Base-by-base conservation (phyloP, 1,284 basidiomycete genomes). In the Ganoderma leucocontextum region DNA sequence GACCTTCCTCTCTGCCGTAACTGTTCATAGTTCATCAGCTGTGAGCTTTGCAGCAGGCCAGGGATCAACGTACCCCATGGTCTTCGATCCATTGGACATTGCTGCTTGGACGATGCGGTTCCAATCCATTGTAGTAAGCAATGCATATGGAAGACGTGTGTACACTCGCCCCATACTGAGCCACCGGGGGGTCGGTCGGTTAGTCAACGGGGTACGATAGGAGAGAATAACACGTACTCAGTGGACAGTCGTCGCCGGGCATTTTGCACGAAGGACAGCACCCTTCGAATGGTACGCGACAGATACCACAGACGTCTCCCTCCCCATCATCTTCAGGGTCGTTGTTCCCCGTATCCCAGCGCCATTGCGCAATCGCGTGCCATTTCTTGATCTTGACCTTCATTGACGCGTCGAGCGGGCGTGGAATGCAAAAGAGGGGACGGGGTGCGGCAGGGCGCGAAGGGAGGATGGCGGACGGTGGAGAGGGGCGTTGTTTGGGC, bases 121-220 rank as follows among this genome's bases (percentile, higher is more conserved):
- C 90, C 90, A 70, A 98, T 90, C 96, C 96, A 98, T 79, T 97
- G 97, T 73, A 97, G 85, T 15, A 98, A 82, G 81, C 96, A 98
- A 80, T 97, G 95, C 94, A 96, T 95, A 79, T 97, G 95, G 78
- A 96, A 97, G 66, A 97, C 91, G 79, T 98, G 96, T 7, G 91
- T 95, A 77, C 96, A 98, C 81, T 97, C 92, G 35, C 96, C 96
- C 95, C 95, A 98, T 67, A 98, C 96, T 97, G 68, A 35, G 70
- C 35, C 17, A 66, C 41, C 35, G n/a, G 39, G 36, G 33, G 33
- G 12, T 49, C 29, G 52, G 42, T 69, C 25, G 66, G 57, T n/a
- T n/a, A 59, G 25, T 29, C 35, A 41, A 58, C 8, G 55, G 6
- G 38, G 9, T 36, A 65, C 17, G 15, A 62, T 38, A 17, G 19